These are phyloP conservation scores for Kwoniella mangroviensis DNA, from an alignment of 768 basidiomycete species.

Conservation along the genomic window DNA sequence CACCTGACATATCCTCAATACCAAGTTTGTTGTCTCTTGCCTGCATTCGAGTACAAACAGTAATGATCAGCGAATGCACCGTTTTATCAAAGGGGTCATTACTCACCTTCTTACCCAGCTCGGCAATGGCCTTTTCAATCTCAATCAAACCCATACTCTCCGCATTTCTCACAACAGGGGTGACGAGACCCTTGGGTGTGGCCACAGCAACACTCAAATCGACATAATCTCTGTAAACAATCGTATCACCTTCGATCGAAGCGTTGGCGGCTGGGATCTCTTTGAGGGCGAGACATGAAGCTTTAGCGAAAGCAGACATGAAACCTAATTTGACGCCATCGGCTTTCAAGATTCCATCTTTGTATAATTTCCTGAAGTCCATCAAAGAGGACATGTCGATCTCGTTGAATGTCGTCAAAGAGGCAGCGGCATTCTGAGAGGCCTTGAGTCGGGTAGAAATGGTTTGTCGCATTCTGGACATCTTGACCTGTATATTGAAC, in stretches of 20 bases:
- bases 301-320: conserved; percentile 96
- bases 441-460: conserved; percentile 98
- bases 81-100: not conserved
- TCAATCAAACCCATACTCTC: conserved; percentile 84
- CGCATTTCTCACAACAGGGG: conserved; percentile 89
- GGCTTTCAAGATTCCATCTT: conserved; percentile 84
- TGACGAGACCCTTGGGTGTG: conserved; percentile 95
- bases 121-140: conserved; percentile 90
- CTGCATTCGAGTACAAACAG: conserved; percentile 43
- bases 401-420: conserved; percentile 98
- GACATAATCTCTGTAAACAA: conserved; percentile 73
- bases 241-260: conserved; percentile 84
- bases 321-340: conserved; percentile 96
- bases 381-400: conserved; percentile 98
- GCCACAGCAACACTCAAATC: conserved; percentile 96
- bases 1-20: conserved; percentile 98
- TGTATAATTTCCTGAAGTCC: conserved; percentile 90
- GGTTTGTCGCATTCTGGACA: conserved; percentile 96
- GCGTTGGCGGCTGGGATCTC: conserved; percentile 96
- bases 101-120: conserved; percentile 77
- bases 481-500: conserved; percentile 73
- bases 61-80: not conserved
- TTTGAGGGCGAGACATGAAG: conserved; percentile 77
- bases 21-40: conserved; percentile 90
- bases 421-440: conserved; percentile 95